Evolutionary conservation across 179 eudicot genomes (phyloP), one percentile per base, ranked within the genome.

Genomic region (Vitellaria paradoxa): DNA sequence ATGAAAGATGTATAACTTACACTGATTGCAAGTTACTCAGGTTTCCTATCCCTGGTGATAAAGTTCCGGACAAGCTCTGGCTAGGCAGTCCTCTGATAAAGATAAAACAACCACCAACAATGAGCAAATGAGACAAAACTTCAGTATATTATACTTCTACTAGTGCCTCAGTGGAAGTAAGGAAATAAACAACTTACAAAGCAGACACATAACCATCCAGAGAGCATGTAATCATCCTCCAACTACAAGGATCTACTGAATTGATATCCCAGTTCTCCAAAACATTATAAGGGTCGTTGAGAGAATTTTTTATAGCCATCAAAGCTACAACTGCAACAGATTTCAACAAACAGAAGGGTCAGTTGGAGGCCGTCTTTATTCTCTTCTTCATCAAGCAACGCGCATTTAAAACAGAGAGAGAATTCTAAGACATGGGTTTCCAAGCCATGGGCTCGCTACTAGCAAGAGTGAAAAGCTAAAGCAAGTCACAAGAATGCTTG

Each of bases 171-270:
- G 37, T 30, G 37, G 56, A 23, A 46, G 23, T 2, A 46, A 21
- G 42, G 37, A 61, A 65, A 61, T 72, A 18, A 57, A 47, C 18
- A 73, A 87, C 98, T 87, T 80, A 94, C 98, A 94, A 70, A 71
- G 89, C 80, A 78, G 94, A 86, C 55, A 94, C 98, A 80, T 53
- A 86, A 50, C 93, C 91, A 77, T 92, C 96, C 14, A 74, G 14
- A 40, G 87, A 57, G 74, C 98, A 94, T 65, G 92, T 91, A 62
- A 94, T 84, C 98, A 94, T 94, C 76, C 92, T 88, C 98, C 98
- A 94, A 69, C 94, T 85, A 82, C 98, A 94, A 78, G 98, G 98
- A 85, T 94, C 98, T 5, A 92, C 97, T 52, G 94, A 86, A 63
- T 85, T 86, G 2, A 79, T 84, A 84, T 94, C 98, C 97, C 98